These are phyloP conservation scores for Metschnikowia dekortorum DNA, from an alignment of 805 yeast species.

Conservation along the genomic window DNA sequence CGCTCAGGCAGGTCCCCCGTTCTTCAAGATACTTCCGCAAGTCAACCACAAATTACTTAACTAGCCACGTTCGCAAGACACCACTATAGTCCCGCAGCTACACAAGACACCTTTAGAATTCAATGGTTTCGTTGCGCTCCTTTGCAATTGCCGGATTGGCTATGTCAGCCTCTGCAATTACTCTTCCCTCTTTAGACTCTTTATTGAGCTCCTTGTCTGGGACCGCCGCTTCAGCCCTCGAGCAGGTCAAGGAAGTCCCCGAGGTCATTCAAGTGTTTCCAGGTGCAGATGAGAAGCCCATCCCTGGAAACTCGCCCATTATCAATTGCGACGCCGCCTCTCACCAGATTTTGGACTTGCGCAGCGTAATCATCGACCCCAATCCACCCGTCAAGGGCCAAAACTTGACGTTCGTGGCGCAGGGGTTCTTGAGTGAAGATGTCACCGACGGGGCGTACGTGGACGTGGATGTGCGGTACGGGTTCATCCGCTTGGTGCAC, in stretches of 20 bases:
- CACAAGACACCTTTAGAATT: neutral
- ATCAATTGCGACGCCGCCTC: conserved; percentile 64
- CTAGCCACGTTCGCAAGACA: no score
- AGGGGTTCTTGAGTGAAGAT: conserved; percentile 52
- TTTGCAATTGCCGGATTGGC: conserved; percentile 11
- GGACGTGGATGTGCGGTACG: conserved; percentile 89
- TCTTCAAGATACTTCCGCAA: no score
- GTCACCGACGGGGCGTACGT: conserved; percentile 88
- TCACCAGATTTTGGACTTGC: conserved; percentile 61
- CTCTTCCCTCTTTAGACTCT: conserved; percentile 11
- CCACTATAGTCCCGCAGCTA: no score
- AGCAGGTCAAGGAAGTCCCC: conserved; percentile 2
- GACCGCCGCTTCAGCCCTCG: conserved; percentile 4
- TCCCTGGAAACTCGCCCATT: conserved; percentile 90
- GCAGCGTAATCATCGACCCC: conserved; percentile 60
- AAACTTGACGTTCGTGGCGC: conserved; percentile 74
- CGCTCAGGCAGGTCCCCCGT: no score
- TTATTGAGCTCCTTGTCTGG: conserved; percentile 10
- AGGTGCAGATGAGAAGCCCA: conserved; percentile 50
- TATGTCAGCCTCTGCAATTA: conserved; percentile 13
- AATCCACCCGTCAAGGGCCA: conserved; percentile 88
- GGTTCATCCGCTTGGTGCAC: conserved; percentile 81
- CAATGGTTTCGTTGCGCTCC: conserved; percentile 16
- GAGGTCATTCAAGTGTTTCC: conserved; percentile 15
- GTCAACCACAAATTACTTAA: no score